Conservation (phyloP, 495 filamentous ascomycete species). For the Penicillium lividum region DNA sequence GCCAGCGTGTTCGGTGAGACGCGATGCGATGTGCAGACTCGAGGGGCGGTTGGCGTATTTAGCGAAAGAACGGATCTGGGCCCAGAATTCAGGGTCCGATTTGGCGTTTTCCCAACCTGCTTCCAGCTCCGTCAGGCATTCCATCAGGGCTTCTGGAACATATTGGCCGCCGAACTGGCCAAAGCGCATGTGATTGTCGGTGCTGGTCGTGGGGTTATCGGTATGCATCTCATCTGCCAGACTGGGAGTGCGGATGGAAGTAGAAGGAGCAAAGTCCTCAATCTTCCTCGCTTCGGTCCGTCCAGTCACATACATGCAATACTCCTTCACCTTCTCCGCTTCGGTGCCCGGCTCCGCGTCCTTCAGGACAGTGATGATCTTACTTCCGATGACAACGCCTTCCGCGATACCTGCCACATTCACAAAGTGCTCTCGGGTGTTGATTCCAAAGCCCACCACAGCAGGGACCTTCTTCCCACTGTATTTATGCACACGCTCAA, state of each 20-base stretch:
- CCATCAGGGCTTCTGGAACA: constrained; percentile 6
- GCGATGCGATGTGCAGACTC: constrained; percentile 54
- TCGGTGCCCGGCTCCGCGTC: constrained; percentile 59
- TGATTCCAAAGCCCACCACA: constrained; percentile 93
- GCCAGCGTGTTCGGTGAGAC: constrained; percentile 82
- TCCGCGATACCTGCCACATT: constrained; percentile 82
- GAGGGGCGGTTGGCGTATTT: constrained; percentile 6
- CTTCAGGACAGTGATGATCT: constrained; percentile 71
- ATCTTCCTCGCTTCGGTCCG: background rate
- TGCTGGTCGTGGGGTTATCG: background rate
- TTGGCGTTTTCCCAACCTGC: background rate
- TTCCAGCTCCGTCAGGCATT: constrained; percentile 3
- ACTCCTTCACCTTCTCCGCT: constrained; percentile 1
- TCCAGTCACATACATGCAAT: constrained; percentile 1
- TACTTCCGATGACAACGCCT: constrained; percentile 85
- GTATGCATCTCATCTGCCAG: background rate
- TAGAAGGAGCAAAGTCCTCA: background rate
- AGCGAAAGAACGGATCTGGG: constrained; percentile 3
- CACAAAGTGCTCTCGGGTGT: constrained; percentile 65
- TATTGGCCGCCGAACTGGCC: constrained; percentile 12
- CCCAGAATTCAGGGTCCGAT: constrained; percentile 6
- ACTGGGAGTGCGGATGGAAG: too few species aligned
- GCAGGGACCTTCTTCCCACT: constrained; percentile 81
- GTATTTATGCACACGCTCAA: constrained; percentile 84
- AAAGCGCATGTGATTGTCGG: constrained; percentile 3